A percentile compares a stretch with the other conserved stretches of the same genome.
These are phyloP conservation scores for Fusarium anthophilum DNA, from an alignment of 2,329 filamentous ascomycete genomes.

Conservation along the genomic window DNA sequence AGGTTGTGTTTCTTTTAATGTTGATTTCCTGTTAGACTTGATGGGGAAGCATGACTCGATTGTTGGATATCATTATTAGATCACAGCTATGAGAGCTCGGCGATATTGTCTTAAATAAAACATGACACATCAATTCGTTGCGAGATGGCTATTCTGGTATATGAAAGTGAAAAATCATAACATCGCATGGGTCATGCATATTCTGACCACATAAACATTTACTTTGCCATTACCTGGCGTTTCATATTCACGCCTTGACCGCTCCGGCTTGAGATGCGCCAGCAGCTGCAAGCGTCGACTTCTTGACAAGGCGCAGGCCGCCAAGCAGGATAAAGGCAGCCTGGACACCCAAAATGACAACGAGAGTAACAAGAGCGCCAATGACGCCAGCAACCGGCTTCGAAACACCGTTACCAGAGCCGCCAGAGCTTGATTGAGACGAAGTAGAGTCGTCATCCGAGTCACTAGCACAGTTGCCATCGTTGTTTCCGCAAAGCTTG, in stretches of 20 bases:
- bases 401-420: slow-evolving; percentile 62
- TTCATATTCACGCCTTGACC: slow-evolving; percentile 37
- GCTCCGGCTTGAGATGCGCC: slow-evolving; percentile 8
- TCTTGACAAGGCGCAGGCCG: slow-evolving; percentile 60
- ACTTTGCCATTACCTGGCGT: too few species aligned
- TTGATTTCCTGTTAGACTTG: neutral
- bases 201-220: neutral
- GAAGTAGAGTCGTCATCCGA: slow-evolving; percentile 33
- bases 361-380: slow-evolving; percentile 72
- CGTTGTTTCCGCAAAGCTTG: slow-evolving; percentile 75
- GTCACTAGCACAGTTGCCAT: slow-evolving; percentile 67
- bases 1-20: slow-evolving; percentile 6
- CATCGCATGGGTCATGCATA: neutral
- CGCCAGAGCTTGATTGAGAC: slow-evolving; percentile 27
- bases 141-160: neutral
- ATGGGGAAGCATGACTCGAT: neutral
- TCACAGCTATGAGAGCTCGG: neutral
- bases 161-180: slow-evolving; percentile 5
- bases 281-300: slow-evolving; percentile 48
- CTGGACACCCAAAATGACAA: slow-evolving; percentile 58
- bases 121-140: neutral
- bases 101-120: neutral
- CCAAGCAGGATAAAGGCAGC: slow-evolving; percentile 54
- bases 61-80: neutral
- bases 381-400: slow-evolving; percentile 83